Conservation (phyloP, 2,329 filamentous ascomycete species). For the Neonectria hederae region DNA sequence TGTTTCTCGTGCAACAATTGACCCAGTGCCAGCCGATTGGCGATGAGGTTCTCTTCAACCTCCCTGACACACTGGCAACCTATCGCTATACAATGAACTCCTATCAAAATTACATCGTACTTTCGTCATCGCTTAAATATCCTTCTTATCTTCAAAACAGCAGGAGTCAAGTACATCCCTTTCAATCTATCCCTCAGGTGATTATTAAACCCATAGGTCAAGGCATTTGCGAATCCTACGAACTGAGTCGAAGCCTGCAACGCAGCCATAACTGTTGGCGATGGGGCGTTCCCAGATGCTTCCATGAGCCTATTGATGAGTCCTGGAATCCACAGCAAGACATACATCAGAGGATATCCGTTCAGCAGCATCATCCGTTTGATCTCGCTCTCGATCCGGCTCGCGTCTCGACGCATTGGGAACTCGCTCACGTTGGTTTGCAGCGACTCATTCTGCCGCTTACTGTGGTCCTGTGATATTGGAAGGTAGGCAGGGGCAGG, state of each 20-base stretch:
- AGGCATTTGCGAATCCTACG: conserved; percentile 34
- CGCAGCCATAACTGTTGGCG: conserved; percentile 24
- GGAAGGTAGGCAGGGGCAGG: background rate
- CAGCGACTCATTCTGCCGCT: background rate
- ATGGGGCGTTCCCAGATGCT: conserved; percentile 23
- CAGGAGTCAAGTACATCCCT: conserved; percentile 29
- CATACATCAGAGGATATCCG: conserved; percentile 39
- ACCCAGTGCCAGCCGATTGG: background rate
- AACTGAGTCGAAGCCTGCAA: conserved; percentile 36
- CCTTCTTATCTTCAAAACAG: conserved; percentile 19
- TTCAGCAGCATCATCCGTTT: conserved; percentile 40
- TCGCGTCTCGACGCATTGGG: conserved; percentile 28
- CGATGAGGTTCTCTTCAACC: background rate
- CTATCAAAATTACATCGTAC: background rate
- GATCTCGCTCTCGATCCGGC: conserved; percentile 34
- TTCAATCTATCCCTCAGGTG: conserved; percentile 36
- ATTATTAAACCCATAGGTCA: conserved; percentile 39
- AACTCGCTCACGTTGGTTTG: conserved; percentile 39
- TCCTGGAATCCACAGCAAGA: conserved; percentile 36
- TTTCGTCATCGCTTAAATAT: background rate
- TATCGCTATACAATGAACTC: background rate
- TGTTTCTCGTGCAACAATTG: background rate
- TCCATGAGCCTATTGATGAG: conserved; percentile 37
- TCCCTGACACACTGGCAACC: background rate
- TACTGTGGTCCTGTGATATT: background rate